Conservation (phyloP, 2,329 filamentous ascomycete species). For the Thielaviopsis musarum region DNA sequence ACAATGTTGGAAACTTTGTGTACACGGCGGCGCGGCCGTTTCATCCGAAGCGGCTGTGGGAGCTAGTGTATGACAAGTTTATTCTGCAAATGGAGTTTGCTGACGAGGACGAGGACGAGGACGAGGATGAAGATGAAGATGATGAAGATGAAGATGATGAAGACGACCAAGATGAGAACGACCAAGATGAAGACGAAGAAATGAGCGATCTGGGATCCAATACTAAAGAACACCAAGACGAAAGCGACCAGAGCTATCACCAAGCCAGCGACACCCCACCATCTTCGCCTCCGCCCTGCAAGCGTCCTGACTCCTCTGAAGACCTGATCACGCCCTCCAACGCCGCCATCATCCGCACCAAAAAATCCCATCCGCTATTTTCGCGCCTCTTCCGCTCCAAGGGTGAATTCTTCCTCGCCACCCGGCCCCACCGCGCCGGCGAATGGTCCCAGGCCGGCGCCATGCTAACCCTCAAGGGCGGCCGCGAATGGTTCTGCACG, state of each 20-base stretch:
- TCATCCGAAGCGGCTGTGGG: constrained; percentile 29
- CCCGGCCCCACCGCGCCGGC: constrained; percentile 35
- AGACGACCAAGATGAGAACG: constrained; percentile 19
- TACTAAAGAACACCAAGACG: not conserved
- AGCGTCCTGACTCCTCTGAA: constrained; percentile 5
- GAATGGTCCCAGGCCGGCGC: constrained; percentile 49
- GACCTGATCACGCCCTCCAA: constrained; percentile 20
- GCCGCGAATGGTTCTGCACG: constrained; percentile 42
- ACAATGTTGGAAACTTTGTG: constrained; percentile 55
- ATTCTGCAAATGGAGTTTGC: constrained; percentile 30
- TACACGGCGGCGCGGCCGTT: constrained; percentile 44
- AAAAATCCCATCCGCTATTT: constrained; percentile 35
- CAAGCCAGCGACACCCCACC: constrained; percentile 12
- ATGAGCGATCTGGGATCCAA: not conserved
- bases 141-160: constrained; percentile 19
- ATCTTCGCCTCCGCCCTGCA: constrained; percentile 11
- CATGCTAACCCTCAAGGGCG: constrained; percentile 43
- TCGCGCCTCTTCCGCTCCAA: constrained; percentile 44
- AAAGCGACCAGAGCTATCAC: too few relatives aligned
- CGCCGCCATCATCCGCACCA: constrained; percentile 34
- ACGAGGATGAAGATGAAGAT: constrained; percentile 20
- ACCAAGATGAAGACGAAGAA: constrained; percentile 15
- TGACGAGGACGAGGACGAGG: constrained; percentile 20
- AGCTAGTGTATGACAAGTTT: constrained; percentile 30
- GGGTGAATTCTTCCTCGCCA: constrained; percentile 43